Base-by-base conservation (phyloP, 352 stramenopile species). In the Thraustochytrium sp. region DNA sequence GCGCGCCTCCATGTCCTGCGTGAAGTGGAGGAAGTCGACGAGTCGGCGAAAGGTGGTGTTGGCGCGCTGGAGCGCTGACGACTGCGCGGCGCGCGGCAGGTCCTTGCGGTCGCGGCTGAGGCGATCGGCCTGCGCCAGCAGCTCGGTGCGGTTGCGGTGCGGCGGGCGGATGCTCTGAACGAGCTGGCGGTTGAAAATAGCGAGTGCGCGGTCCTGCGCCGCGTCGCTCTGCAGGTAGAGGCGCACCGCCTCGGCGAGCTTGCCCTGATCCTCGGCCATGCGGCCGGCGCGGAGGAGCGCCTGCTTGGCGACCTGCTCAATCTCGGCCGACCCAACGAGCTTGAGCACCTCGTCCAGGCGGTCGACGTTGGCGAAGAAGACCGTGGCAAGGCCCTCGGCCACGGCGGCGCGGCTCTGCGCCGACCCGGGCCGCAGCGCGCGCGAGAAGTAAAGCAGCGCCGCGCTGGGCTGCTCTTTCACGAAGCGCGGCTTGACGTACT, bases 401-500 rank as follows among this genome's bases (percentile, higher is more conserved):
- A 72, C 40, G 1, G 40, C 59, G 40, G 59, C 5, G 4, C 13
- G 23, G 3, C 59, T 72, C 13, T 21, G 9, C 9, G 59, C 21
- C 34, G 59, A 72, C 40, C 31, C 11, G 0, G 59, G 26, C 8
- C 59, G 59, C 8, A 72, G 46, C 8, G 59, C 59, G 13, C 59
- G 59, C 36, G 42, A 54, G 23, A 75, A 55, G 46, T 77, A 77
- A 23, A 62, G 42, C 37, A 77, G 29, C 46, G 65, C 65, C 8
- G 21, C 31, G 11, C 49, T 36, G 8, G 49, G 65, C 42, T 62
- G 29, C 11, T 55, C 65, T 11, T 36, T 21, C 34, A 44, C 65
- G 2, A 77, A 62, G 65, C 65, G 49, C 4, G 42, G 65, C 37
- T 77, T 77, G 2, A 36, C 31, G 65, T 77, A 77, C 49, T 62